phyloP scores from a whole-genome alignment of 2,329 filamentous ascomycete genomes.

The Fusarium sp. region DNA sequence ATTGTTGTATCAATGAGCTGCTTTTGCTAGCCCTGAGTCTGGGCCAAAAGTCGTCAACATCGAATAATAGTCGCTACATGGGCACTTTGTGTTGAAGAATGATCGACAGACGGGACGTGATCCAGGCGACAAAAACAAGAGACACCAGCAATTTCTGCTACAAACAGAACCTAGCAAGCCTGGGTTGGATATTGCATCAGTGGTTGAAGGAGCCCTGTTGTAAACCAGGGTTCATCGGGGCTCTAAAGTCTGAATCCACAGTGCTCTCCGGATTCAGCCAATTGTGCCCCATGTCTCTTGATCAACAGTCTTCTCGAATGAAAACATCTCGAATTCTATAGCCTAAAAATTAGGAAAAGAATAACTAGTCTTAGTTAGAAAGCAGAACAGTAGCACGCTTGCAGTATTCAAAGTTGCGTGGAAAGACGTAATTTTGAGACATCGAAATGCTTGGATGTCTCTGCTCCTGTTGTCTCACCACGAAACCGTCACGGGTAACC shows the following conservation, averaged over 20 bases:
- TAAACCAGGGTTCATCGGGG: conserved; percentile 28
- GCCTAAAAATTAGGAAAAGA: not conserved
- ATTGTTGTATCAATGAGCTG: conserved; percentile 26
- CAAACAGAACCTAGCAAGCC: conserved; percentile 10
- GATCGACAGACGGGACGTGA: conserved; percentile 33
- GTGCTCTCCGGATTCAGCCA: conserved; percentile 42
- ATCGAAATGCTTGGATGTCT: conserved; percentile 4
- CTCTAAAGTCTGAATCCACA: conserved; percentile 35
- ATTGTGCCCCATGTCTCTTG: conserved; percentile 31
- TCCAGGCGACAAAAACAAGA: not conserved
- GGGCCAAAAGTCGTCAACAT: not conserved
- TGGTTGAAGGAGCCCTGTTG: conserved; percentile 10
- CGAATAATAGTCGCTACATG: not conserved
- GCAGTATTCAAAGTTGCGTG: not conserved
- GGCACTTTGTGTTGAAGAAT: conserved; percentile 15
- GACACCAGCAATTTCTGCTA: conserved; percentile 16
- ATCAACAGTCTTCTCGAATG: not conserved
- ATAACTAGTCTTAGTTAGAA: not conserved
- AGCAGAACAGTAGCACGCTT: not conserved
- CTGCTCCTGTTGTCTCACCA: conserved; percentile 15
- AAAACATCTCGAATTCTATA: conserved; percentile 2
- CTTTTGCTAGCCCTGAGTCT: not conserved
- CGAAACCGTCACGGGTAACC: conserved; percentile 12
- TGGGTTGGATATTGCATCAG: conserved; percentile 19
- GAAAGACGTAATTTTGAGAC: not conserved